Evolutionary conservation across 2,329 filamentous ascomycete species (phyloP).

Genomic region (Sarocladiaceae sp.): DNA sequence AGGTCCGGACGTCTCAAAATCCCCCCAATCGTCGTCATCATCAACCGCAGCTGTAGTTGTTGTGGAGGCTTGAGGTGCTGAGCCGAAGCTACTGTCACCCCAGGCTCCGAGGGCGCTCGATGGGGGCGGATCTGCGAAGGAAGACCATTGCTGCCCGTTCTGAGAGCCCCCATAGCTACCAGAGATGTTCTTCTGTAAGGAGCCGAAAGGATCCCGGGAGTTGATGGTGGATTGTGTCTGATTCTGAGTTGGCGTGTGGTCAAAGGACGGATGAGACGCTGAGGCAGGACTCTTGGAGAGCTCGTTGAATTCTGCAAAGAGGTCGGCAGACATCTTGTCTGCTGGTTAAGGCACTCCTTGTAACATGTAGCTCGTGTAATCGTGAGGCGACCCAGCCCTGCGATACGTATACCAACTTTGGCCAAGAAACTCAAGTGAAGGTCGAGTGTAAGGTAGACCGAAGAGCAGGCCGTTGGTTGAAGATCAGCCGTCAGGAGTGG

Average conservation of each 20-base stretch:
- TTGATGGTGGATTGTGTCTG: background rate
- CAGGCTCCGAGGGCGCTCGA: background rate
- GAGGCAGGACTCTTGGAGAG: slow-evolving; percentile 34
- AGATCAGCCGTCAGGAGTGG: background rate
- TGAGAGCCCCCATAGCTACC: background rate
- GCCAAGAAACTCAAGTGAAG: too few relatives aligned
- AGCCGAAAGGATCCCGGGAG: background rate
- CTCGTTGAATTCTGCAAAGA: slow-evolving; percentile 59
- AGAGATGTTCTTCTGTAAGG: background rate
- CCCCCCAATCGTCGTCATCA: slow-evolving; percentile 63
- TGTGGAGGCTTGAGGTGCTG: background rate
- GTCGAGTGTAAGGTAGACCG: too few relatives aligned
- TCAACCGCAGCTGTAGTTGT: slow-evolving; percentile 29
- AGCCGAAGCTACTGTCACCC: background rate
- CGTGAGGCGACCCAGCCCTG: background rate
- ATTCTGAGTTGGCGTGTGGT: background rate
- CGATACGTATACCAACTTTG: background rate
- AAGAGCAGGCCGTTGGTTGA: background rate
- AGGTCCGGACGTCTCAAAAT: slow-evolving; percentile 57
- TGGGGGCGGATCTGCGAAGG: background rate
- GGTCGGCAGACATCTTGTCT: slow-evolving; percentile 58
- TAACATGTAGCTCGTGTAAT: background rate
- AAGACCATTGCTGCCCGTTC: background rate
- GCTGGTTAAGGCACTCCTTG: background rate
- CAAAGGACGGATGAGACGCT: slow-evolving; percentile 5